Percentiles rank a stretch among this genome's conserved stretches.
Conservation (phyloP, 2,329 filamentous ascomycete genomes). For the Aspergillus melleus region DNA sequence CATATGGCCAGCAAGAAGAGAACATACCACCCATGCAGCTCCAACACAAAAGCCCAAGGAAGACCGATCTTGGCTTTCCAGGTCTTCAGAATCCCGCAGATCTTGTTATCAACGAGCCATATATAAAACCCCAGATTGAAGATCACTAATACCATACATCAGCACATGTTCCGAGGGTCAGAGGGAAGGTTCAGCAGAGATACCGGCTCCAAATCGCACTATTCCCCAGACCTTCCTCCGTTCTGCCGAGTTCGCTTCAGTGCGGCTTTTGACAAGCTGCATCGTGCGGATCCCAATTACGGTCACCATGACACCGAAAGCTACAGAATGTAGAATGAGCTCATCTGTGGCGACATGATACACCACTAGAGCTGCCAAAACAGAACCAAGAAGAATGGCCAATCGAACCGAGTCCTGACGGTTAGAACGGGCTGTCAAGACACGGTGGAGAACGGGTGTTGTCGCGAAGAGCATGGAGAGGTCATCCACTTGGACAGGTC, state of each 20-base stretch:
- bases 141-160: conserved; percentile 8
- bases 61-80: conserved; percentile 22
- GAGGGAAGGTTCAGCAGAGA: not conserved
- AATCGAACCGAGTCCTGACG: conserved; percentile 5
- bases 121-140: conserved; percentile 20
- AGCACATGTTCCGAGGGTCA: not conserved
- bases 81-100: conserved; percentile 19
- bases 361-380: conserved; percentile 5
- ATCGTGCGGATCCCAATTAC: conserved; percentile 18
- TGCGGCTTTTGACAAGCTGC: conserved; percentile 13
- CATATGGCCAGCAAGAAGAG: not conserved
- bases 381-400: conserved; percentile 4
- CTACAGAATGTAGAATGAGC: conserved; percentile 16
- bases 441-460: conserved; percentile 21
- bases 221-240: conserved; percentile 20
- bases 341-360: conserved; percentile 21
- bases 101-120: conserved; percentile 29
- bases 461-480: conserved; percentile 25
- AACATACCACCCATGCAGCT: conserved; percentile 34
- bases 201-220: conserved; percentile 21
- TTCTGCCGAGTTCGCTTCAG: conserved; percentile 6
- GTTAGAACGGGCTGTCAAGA: conserved; percentile 17
- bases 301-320: conserved; percentile 14
- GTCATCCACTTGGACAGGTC: conserved; percentile 19
- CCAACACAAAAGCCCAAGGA: conserved; percentile 27